A percentile compares a stretch with the other conserved stretches of the same genome.
These are phyloP conservation scores for Phytophthora citrophthora DNA, from an alignment of 352 stramenopile genomes.

Conservation along the genomic window DNA sequence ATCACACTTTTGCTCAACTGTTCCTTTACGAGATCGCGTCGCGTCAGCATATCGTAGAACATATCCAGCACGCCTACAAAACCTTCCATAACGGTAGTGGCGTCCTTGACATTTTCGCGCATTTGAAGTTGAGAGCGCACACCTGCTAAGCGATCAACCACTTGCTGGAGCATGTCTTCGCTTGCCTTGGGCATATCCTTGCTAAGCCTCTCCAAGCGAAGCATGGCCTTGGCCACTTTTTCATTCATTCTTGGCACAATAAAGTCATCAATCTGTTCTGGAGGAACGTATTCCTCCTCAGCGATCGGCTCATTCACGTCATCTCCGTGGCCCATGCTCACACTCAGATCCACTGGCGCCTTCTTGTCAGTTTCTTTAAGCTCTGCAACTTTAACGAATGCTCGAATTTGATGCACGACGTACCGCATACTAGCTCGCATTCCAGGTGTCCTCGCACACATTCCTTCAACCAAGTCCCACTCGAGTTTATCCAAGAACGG, in stretches of 20 bases:
- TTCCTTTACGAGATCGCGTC: slow-evolving; percentile 21
- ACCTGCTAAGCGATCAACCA: slow-evolving; percentile 19
- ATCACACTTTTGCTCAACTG: slow-evolving; percentile 19
- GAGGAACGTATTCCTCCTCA: slow-evolving; percentile 10
- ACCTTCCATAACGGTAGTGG: slow-evolving; percentile 17
- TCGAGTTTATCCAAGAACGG: slow-evolving; percentile 23
- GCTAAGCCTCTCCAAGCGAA: slow-evolving; percentile 9
- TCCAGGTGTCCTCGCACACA: slow-evolving; percentile 18
- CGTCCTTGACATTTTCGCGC: slow-evolving; percentile 12
- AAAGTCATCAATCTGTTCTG: slow-evolving; percentile 28
- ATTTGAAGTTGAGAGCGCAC: slow-evolving; percentile 19
- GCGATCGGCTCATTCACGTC: slow-evolving; percentile 13
- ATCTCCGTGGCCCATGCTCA: slow-evolving; percentile 23
- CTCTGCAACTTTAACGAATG: slow-evolving; percentile 16
- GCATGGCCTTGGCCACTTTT: slow-evolving; percentile 30
- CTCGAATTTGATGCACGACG: slow-evolving; percentile 37
- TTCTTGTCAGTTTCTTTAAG: slow-evolving; percentile 4
- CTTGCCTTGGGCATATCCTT: slow-evolving; percentile 4
- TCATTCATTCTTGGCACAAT: slow-evolving; percentile 33
- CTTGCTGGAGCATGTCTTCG: slow-evolving; percentile 16
- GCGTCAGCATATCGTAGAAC: slow-evolving; percentile 26
- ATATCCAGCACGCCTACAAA: slow-evolving; percentile 26
- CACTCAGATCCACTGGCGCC: slow-evolving; percentile 29
- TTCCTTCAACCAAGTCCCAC: slow-evolving; percentile 36
- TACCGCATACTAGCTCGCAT: slow-evolving; percentile 33